Conservation (phyloP, 2,329 filamentous ascomycete species). For the Botryotinia convoluta region DNA sequence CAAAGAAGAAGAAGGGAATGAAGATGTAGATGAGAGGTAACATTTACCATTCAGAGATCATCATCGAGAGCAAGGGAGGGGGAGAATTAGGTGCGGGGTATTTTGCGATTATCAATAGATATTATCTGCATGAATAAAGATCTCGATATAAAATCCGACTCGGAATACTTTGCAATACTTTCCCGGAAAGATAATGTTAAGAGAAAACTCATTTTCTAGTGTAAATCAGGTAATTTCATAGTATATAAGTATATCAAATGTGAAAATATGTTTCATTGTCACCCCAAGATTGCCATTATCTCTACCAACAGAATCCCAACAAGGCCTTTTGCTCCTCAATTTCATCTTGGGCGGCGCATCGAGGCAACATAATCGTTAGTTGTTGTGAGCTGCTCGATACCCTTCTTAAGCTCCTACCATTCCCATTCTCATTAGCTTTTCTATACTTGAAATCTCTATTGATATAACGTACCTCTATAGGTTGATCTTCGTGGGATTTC, state of each 20-base stretch:
- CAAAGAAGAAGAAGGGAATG: too few species aligned
- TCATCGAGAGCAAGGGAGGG: rapidly evolving
- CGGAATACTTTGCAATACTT: too few species aligned
- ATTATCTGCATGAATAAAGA: too few species aligned
- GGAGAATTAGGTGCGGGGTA: too few species aligned
- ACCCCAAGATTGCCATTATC: neutral
- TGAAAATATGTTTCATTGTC: neutral
- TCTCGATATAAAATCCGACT: too few species aligned
- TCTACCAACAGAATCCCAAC: neutral
- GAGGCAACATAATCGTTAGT: neutral
- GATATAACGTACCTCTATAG: neutral
- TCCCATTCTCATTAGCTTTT: neutral
- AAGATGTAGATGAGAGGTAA: too few species aligned
- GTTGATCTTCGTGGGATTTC: neutral
- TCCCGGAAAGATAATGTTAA: neutral
- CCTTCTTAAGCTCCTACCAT: neutral
- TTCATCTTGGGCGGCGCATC: neutral
- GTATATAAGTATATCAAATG: neutral
- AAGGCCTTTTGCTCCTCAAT: neutral
- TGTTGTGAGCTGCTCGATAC: neutral
- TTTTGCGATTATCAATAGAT: too few species aligned
- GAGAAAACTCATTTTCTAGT: neutral
- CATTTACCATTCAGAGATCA: too few species aligned
- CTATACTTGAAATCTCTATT: rapidly evolving
- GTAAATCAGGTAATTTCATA: rapidly evolving